Evolutionary conservation across 75 land plant genomes (phyloP), one percentile per base, ranked within the genome.

Genomic region (Pinus tabuliformis): DNA sequence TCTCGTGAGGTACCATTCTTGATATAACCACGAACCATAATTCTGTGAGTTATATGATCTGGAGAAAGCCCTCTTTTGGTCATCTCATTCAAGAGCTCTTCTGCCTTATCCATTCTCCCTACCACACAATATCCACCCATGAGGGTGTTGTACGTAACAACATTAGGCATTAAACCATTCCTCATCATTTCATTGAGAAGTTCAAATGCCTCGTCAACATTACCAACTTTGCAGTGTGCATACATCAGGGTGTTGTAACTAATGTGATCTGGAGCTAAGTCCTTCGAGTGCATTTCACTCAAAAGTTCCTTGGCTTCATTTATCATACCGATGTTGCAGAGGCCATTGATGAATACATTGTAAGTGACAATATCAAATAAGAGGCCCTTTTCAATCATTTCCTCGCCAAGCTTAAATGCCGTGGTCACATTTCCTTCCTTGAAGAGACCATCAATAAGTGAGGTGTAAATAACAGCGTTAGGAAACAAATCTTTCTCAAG

Each of bases 191-290:
- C 88, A 76, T 79, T 18, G 77, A 73, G 74, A 30, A 83, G 57
- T 24, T 77, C 60, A 17, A 85, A 54, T 36, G 92, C 92, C 72
- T 76, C 62, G 17, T 74, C 73, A 59, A 83, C 33, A n/a, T 90
- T 83, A 7, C 93, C 97, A 52, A 73, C 74, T 73, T 87, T 93
- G 58, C 86, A 86, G 72, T 81, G 72, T 11, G 86, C 92, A 80
- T 65, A 80, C 20, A 95, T 89, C 78, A 96, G 81, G 13, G 82
- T 89, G 82, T 94, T 96, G 79, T 75, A 91, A 60, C 92, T 94
- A 5, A 80, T 84, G 56, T 61, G 75, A 64, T 96, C 97, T 26
- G 91, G 91, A 66, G 74, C 73, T 70, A 93, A 86, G 17, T 87
- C 90, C 77, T 84, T 21, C 45, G 81, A 77, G 70, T 77, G 74